These are phyloP conservation scores for Coccinonectria pachysandricola DNA, from an alignment of 2,329 filamentous ascomycete species.

Conservation along the genomic window DNA sequence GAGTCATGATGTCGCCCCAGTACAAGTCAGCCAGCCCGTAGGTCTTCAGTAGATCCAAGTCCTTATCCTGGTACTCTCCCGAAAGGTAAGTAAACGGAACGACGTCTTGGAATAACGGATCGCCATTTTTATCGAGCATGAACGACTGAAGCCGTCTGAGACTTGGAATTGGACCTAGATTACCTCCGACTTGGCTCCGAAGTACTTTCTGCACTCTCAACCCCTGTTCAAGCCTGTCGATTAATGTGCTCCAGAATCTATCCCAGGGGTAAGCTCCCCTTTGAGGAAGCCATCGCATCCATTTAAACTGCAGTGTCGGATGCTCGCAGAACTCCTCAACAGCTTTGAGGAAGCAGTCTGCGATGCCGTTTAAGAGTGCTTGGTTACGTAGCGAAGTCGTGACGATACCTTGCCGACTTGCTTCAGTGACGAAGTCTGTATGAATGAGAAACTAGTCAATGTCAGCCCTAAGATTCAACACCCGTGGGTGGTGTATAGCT, in stretches of 20 bases:
- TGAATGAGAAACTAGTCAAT: conserved; percentile 34
- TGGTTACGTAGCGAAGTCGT: conserved; percentile 28
- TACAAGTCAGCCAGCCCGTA: conserved; percentile 6
- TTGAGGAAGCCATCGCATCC: conserved; percentile 35
- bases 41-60: conserved; percentile 1
- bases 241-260: conserved; percentile 18
- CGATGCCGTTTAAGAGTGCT: conserved; percentile 24
- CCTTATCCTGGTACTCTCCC: conserved; percentile 6
- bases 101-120: conserved; percentile 10
- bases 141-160: conserved; percentile 5
- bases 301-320: conserved; percentile 27
- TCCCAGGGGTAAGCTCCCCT: conserved; percentile 12
- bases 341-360: conserved; percentile 28
- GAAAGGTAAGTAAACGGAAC: conserved; percentile 9
- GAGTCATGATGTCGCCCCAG: conserved; percentile 1
- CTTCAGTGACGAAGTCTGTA: conserved; percentile 37
- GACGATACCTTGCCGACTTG: conserved; percentile 33
- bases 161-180: conserved; percentile 3
- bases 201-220: conserved; percentile 7
- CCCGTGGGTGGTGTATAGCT: neutral
- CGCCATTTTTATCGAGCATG: conserved; percentile 6
- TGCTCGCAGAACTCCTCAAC: conserved; percentile 29
- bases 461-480: neutral
- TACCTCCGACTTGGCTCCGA: conserved; percentile 2
- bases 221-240: conserved; percentile 12